Percentiles rank a stretch among this genome's conserved stretches.
Evolutionary conservation across 2,329 filamentous ascomycete genomes (phyloP).

Genomic region (Colletotrichum musicola): DNA sequence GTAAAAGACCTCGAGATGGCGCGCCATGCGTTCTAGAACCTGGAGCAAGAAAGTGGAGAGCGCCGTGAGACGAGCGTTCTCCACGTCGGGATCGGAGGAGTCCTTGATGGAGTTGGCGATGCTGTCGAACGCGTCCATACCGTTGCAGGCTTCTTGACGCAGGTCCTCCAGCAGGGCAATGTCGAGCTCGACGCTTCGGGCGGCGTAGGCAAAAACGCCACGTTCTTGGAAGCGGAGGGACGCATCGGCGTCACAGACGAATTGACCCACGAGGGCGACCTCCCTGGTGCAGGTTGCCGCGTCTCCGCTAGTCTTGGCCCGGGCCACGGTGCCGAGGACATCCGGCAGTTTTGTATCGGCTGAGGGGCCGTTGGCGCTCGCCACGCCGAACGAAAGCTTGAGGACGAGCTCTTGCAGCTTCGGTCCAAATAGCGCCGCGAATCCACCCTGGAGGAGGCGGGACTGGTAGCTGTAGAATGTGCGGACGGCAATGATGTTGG

Average conservation of each 20-base stretch:
- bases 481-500: constrained; percentile 63
- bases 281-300: constrained; percentile 61
- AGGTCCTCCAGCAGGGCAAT: constrained; percentile 66
- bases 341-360: constrained; percentile 58
- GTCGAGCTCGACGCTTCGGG: constrained; percentile 62
- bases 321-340: constrained; percentile 56
- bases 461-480: constrained; percentile 67
- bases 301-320: constrained; percentile 58
- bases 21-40: constrained; percentile 65
- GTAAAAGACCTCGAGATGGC: constrained; percentile 64
- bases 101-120: constrained; percentile 49
- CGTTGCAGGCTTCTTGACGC: constrained; percentile 62
- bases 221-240: constrained; percentile 62
- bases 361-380: constrained; percentile 52
- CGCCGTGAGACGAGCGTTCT: constrained; percentile 53
- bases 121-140: constrained; percentile 67
- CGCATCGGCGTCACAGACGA: constrained; percentile 60
- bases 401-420: constrained; percentile 66
- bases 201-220: constrained; percentile 63
- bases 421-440: constrained; percentile 62
- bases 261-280: constrained; percentile 62
- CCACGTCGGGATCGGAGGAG: constrained; percentile 51
- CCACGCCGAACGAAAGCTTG: constrained; percentile 64
- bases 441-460: constrained; percentile 63
- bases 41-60: constrained; percentile 62